Evolutionary conservation across 1,284 basidiomycete species (phyloP).

Genomic region (Cryptococcus sp.): DNA sequence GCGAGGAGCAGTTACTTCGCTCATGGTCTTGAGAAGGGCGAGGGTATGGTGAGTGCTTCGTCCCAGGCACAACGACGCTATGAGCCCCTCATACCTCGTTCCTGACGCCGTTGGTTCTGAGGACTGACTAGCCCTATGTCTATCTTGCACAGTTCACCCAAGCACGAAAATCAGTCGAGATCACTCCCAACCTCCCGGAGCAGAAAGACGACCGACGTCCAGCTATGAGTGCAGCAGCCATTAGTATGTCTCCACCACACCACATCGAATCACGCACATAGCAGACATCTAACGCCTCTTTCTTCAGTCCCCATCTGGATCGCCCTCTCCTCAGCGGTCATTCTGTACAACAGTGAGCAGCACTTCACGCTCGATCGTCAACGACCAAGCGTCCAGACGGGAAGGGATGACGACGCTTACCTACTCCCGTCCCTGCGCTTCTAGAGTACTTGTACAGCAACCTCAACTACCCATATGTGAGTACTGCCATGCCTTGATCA

Average conservation of each 20-base stretch:
- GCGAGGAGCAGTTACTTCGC: neutral
- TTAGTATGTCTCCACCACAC: constrained; percentile 25
- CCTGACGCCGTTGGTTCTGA: too few relatives aligned
- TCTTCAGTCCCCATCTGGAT: constrained; percentile 62
- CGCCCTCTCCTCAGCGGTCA: constrained; percentile 80
- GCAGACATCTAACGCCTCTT: neutral
- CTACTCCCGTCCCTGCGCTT: too few relatives aligned
- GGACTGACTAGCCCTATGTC: too few relatives aligned
- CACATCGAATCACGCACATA: neutral
- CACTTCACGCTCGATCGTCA: neutral
- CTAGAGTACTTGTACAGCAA: constrained; percentile 76
- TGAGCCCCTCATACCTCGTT: neutral
- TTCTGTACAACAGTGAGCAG: constrained; percentile 80
- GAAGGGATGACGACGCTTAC: too few relatives aligned
- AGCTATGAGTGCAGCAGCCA: constrained; percentile 25
- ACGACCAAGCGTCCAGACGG: neutral
- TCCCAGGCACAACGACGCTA: neutral
- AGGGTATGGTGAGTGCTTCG: neutral
- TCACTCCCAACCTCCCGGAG: constrained; percentile 28
- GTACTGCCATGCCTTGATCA: constrained; percentile 6
- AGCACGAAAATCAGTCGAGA: constrained; percentile 16
- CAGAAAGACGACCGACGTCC: constrained; percentile 4
- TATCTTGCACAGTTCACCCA: constrained; percentile 2
- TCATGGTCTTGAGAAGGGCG: neutral
- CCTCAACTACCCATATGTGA: constrained; percentile 68